These are phyloP conservation scores for Phanerochaete carnosa DNA, from an alignment of 768 basidiomycete genomes.

Conservation along the genomic window DNA sequence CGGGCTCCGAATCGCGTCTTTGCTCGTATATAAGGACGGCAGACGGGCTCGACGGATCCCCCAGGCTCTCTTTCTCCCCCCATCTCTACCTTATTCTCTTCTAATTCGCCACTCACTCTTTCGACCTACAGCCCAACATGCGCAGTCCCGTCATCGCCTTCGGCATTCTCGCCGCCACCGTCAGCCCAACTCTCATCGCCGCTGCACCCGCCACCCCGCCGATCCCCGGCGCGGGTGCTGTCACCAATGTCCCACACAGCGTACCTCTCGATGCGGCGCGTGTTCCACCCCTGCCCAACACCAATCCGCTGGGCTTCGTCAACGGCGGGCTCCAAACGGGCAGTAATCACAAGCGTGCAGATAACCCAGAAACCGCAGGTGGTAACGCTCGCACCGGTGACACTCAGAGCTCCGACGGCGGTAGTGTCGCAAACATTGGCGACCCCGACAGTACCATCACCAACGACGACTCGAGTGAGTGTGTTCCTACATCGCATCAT, in stretches of 20 bases:
- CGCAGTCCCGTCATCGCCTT: conserved; percentile 31
- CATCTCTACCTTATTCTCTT: conserved; percentile 23
- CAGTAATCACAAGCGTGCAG: conserved; percentile 18
- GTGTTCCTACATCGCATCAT: background rate
- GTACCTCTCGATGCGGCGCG: background rate
- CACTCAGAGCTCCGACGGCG: conserved; percentile 18
- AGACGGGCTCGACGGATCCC: background rate
- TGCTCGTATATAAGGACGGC: conserved; percentile 18
- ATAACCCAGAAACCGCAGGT: conserved; percentile 20
- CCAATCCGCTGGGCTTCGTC: background rate
- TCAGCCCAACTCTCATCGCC: conserved; percentile 26
- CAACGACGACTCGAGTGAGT: conserved; percentile 20
- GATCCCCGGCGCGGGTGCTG: conserved; percentile 12
- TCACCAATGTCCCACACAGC: conserved; percentile 1
- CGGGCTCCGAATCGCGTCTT: conserved; percentile 19
- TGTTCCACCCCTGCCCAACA: background rate
- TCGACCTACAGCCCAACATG: conserved; percentile 19
- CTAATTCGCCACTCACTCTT: conserved; percentile 20
- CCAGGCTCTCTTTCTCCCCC: conserved; percentile 16
- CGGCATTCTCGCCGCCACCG: conserved; percentile 26
- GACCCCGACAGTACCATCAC: conserved; percentile 3
- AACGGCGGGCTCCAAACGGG: background rate
- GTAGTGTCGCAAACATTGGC: conserved; percentile 14
- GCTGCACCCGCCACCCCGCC: conserved; percentile 19
- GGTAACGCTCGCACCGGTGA: conserved; percentile 26